Conservation (phyloP, 2,329 filamentous ascomycete species). For the Chaetomium strumarium region DNA sequence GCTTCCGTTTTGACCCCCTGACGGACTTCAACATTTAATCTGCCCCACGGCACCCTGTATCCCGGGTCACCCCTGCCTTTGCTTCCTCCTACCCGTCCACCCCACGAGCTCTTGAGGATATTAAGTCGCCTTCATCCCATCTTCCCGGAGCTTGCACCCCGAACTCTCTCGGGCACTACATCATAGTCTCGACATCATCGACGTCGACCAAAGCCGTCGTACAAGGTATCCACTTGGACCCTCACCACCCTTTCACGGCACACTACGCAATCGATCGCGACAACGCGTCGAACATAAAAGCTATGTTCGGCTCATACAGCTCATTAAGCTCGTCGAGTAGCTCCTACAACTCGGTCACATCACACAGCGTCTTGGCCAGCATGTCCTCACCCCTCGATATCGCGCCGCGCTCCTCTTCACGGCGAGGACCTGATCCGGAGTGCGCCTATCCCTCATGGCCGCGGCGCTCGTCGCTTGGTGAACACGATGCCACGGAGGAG, state of each 20-base stretch:
- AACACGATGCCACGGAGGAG: slow-evolving; percentile 36
- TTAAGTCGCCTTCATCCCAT: slow-evolving; percentile 14
- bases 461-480: slow-evolving; percentile 46
- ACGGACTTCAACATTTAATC: slow-evolving; percentile 18
- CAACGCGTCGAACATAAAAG: slow-evolving; percentile 20
- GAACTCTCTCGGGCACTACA: slow-evolving; percentile 9
- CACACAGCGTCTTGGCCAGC: slow-evolving; percentile 39
- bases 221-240: slow-evolving; percentile 3
- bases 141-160: slow-evolving; percentile 10
- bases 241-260: slow-evolving; percentile 7
- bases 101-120: slow-evolving; percentile 7
- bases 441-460: slow-evolving; percentile 58
- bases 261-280: slow-evolving; percentile 12
- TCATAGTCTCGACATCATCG: slow-evolving; percentile 5
- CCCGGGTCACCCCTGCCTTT: slow-evolving; percentile 23
- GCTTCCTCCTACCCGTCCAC: slow-evolving; percentile 8
- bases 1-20: slow-evolving; percentile 5
- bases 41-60: slow-evolving; percentile 26
- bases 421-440: slow-evolving; percentile 35
- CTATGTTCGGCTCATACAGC: slow-evolving; percentile 44
- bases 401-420: slow-evolving; percentile 34
- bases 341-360: slow-evolving; percentile 27
- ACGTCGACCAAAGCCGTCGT: background rate
- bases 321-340: slow-evolving; percentile 27
- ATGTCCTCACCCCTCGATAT: slow-evolving; percentile 45